Evolutionary conservation across 1,284 basidiomycete genomes (phyloP).

Genomic region (Tilletiaria anomala): DNA sequence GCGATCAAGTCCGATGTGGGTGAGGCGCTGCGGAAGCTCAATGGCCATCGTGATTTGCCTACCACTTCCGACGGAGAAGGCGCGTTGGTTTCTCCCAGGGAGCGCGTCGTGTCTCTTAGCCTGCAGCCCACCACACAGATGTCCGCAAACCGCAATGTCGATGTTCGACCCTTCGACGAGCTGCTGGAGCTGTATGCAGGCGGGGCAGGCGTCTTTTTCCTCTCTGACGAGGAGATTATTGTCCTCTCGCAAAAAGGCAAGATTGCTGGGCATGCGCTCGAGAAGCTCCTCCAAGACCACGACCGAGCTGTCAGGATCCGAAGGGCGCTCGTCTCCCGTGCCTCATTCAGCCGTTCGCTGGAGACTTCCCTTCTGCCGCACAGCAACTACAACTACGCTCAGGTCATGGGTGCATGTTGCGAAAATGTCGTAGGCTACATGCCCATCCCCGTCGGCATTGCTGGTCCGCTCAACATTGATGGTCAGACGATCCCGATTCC

Average conservation of each 20-base stretch:
- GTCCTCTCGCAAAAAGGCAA: slow-evolving; percentile 78
- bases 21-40: too few relatives aligned
- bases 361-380: slow-evolving; percentile 73
- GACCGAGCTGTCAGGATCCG: slow-evolving; percentile 77
- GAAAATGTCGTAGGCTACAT: slow-evolving; percentile 98
- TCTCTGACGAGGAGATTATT: slow-evolving; percentile 88
- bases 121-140: slow-evolving; percentile 12
- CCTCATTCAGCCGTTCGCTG: slow-evolving; percentile 68
- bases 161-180: slow-evolving; percentile 51
- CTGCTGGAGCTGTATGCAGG: slow-evolving; percentile 74
- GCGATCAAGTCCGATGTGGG: too few relatives aligned
- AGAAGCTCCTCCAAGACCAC: slow-evolving; percentile 76
- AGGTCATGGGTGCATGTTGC: slow-evolving; percentile 92
- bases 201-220: slow-evolving; percentile 48
- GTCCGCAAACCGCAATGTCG: background rate
- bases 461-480: slow-evolving; percentile 86
- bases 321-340: slow-evolving; percentile 77
- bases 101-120: too few relatives aligned
- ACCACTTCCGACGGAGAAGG: slow-evolving; percentile 15
- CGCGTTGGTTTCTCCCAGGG: slow-evolving; percentile 8
- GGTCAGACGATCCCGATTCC: slow-evolving; percentile 75
- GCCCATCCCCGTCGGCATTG: slow-evolving; percentile 88
- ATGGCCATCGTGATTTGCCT: slow-evolving; percentile 9
- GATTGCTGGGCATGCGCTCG: slow-evolving; percentile 81
- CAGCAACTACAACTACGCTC: slow-evolving; percentile 77